phyloP scores from a whole-genome alignment of 2,329 filamentous ascomycete species.

The Knoxdaviesia proteae region DNA sequence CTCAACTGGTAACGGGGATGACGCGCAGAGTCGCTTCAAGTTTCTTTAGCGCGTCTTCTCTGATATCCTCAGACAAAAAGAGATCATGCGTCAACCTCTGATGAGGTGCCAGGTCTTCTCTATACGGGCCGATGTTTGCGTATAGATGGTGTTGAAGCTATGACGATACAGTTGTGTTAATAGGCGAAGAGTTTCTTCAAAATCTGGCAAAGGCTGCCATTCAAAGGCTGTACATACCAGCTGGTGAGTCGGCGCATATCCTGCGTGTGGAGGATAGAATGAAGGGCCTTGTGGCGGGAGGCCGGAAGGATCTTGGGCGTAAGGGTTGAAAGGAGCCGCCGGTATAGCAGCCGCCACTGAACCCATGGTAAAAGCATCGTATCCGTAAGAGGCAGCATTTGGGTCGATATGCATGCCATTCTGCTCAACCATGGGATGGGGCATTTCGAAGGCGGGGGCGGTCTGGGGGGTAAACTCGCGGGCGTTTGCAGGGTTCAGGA shows the following conservation, averaged over 20 bases:
- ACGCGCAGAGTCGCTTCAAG: slow-evolving; percentile 69
- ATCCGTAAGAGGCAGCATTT: slow-evolving; percentile 10
- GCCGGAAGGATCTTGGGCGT: slow-evolving; percentile 45
- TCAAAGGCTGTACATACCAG: too few species aligned
- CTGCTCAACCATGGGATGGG: background rate
- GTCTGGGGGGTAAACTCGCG: slow-evolving; percentile 33
- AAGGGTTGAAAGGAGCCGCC: slow-evolving; percentile 45
- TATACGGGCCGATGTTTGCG: slow-evolving; percentile 64
- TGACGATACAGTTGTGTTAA: slow-evolving; percentile 6
- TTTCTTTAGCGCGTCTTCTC: slow-evolving; percentile 80
- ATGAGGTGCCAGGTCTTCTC: slow-evolving; percentile 62
- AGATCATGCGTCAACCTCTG: slow-evolving; percentile 79
- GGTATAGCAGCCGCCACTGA: slow-evolving; percentile 29
- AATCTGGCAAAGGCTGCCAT: background rate
- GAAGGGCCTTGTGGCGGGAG: too few species aligned
- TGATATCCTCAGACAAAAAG: slow-evolving; percentile 69
- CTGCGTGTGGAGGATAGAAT: too few species aligned
- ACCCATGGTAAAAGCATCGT: slow-evolving; percentile 44
- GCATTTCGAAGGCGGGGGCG: too few species aligned
- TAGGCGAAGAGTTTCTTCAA: background rate
- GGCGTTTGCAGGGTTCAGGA: slow-evolving; percentile 35
- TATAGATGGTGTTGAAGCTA: slow-evolving; percentile 84
- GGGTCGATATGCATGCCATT: background rate
- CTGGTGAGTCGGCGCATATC: too few species aligned
- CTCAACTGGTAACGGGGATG: slow-evolving; percentile 40